Conservation (phyloP, 768 basidiomycete species). For the Russula earlei region DNA sequence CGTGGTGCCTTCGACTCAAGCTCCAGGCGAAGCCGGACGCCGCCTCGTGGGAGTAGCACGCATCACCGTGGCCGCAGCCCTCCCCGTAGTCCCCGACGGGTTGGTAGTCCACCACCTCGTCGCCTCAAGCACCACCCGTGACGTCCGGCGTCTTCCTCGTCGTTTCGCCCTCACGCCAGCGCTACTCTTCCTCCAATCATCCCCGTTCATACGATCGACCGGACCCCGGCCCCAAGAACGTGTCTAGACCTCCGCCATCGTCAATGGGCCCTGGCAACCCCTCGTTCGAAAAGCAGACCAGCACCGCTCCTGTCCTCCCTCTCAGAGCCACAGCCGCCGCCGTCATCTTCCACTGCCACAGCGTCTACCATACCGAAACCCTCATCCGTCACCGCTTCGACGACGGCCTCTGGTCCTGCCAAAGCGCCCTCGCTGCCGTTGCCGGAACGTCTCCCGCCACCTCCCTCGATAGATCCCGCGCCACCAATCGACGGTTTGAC, state of each 20-base stretch:
- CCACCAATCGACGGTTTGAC: slow-evolving; percentile 21
- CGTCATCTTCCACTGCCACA: not conserved
- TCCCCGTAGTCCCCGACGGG: slow-evolving; percentile 8
- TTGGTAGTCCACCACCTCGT: not conserved
- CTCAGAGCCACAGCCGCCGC: not conserved
- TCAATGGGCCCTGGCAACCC: not conserved
- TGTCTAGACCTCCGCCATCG: not conserved
- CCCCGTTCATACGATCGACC: not conserved
- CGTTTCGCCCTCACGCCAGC: not conserved
- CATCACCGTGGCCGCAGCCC: not conserved
- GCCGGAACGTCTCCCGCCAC: slow-evolving; percentile 5
- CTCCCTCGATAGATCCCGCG: not conserved
- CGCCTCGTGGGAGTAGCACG: slow-evolving; percentile 5
- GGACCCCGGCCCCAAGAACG: not conserved
- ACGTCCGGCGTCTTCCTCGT: not conserved
- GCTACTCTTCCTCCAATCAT: not conserved
- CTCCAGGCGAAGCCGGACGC: not conserved
- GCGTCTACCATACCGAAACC: not conserved
- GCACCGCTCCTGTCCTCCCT: not conserved
- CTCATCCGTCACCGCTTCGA: not conserved
- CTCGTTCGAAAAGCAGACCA: not conserved
- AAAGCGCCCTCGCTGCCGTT: not conserved
- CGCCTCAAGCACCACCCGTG: not conserved
- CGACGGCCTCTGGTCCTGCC: not conserved
- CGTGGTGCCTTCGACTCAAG: not conserved